Evolutionary conservation across 2,329 filamentous ascomycete genomes (phyloP).

Genomic region (Alternaria panax): DNA sequence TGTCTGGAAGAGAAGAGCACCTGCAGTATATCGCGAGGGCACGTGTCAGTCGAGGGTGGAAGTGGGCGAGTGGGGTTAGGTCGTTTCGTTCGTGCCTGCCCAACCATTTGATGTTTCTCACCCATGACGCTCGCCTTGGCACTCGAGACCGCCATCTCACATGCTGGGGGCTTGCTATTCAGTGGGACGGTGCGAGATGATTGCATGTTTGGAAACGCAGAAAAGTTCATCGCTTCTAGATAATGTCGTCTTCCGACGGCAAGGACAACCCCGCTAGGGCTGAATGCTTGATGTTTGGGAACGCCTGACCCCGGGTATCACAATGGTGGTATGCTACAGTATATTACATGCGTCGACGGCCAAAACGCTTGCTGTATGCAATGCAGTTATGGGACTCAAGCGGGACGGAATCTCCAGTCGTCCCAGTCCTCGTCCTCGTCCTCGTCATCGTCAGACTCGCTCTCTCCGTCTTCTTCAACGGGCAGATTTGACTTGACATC

Average conservation of each 20-base stretch:
- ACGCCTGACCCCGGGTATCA: constrained; percentile 32
- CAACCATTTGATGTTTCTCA: constrained; percentile 22
- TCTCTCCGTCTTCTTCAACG: constrained; percentile 37
- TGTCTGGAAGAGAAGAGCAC: neutral
- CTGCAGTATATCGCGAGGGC: constrained; percentile 10
- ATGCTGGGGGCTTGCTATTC: neutral
- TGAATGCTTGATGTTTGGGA: constrained; percentile 13
- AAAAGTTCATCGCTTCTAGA: neutral
- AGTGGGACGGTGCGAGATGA: neutral
- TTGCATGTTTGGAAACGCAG: neutral
- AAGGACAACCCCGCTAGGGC: constrained; percentile 1
- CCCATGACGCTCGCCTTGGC: constrained; percentile 24
- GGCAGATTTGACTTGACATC: constrained; percentile 13
- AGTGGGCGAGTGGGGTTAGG: constrained; percentile 16
- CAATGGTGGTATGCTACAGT: constrained; percentile 29
- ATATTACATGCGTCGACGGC: constrained; percentile 24
- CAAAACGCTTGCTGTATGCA: constrained; percentile 17
- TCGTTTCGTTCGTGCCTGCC: constrained; percentile 22
- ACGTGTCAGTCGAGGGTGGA: constrained; percentile 14
- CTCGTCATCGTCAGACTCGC: constrained; percentile 47
- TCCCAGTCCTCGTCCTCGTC: constrained; percentile 48
- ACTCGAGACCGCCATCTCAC: constrained; percentile 7
- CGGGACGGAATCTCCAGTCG: constrained; percentile 48
- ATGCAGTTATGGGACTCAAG: constrained; percentile 27
- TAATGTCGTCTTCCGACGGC: neutral